Base-by-base conservation (phyloP, 2,329 filamentous ascomycete species). In the Talaromyces pinophilus region DNA sequence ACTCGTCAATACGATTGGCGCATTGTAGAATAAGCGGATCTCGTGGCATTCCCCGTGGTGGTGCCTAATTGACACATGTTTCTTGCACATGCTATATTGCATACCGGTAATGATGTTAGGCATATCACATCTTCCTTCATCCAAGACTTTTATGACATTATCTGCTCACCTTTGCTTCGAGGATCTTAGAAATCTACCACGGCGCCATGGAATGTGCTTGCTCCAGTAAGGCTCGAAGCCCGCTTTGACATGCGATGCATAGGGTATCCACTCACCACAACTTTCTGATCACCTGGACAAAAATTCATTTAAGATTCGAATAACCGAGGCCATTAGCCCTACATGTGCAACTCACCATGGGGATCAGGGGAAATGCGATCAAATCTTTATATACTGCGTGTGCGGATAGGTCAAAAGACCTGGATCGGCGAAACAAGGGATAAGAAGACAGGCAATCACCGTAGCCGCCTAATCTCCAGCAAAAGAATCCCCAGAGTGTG, bases 301-400 rank as follows among this genome's bases (percentile, higher is more conserved):
- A 11, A 38, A 17, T 35, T 28, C 46, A 52, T 52, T 52, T n/a
- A 28, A n/a, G 15, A 30, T 17, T 35, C 22, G 2, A 52, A 35
- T 10, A 52, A 42, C 60, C 60, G 60, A 62, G 60, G 46, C 33
- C 28, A 13, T 35, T 35, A 13, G 35, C 19, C 25, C 35, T 62
- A 62, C 60, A 62, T 50, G 46, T 62, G 59, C 46, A 15, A 52
- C 19, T 13, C 13, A 40, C 42, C 6, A 28, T 57, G 44, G 11
- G 8, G 7, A 35, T 19, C 17, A 40, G 5, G 6, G 17, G 13
- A 2, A 30, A 30, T 3, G 11, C 6, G 59, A 42, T 1, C 5
- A 13, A 25, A 52, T 30, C 2, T 30, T 52, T 62, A 62, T 62
- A 62, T 62, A 33, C 6, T 5, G 11, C 8, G 30, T 48, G 15